Evolutionary conservation across 139 green algal species (phyloP).

Genomic region (Coelastrella sp.): DNA sequence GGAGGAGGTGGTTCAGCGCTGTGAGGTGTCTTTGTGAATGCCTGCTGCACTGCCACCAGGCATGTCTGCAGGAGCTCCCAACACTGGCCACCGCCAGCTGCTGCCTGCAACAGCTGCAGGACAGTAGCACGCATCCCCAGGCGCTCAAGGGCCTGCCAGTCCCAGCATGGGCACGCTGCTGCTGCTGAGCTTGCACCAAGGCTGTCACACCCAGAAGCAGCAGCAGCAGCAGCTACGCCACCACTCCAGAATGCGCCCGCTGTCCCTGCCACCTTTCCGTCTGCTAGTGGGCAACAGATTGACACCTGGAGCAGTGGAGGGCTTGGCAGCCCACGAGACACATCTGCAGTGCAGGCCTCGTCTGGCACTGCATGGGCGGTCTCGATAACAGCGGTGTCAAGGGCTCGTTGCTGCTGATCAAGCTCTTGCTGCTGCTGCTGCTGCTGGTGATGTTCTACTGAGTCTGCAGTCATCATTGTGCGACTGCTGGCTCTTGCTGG

Average conservation of each 20-base stretch:
- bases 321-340: no score
- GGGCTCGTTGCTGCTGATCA: neutral
- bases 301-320: no score
- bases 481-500: no score
- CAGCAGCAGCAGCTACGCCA: neutral
- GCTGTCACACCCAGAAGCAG: neutral
- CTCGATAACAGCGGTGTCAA: no score
- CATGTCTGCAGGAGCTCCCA: neutral
- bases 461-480: neutral
- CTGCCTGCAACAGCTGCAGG: neutral
- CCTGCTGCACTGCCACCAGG: neutral
- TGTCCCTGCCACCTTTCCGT: no score
- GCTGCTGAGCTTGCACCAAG: no score
- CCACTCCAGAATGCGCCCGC: neutral
- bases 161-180: no score
- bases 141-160: no score
- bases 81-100: neutral
- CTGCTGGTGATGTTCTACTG: conserved; percentile 13
- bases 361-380: no score
- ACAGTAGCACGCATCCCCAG: neutral
- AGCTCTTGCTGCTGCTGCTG: neutral
- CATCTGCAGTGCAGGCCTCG: neutral
- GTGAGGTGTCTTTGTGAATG: no score
- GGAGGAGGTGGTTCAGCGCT: no score
- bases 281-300: no score